These are phyloP conservation scores for Acer yangbiense DNA, from an alignment of 345 rosid genomes.

Conservation along the genomic window DNA sequence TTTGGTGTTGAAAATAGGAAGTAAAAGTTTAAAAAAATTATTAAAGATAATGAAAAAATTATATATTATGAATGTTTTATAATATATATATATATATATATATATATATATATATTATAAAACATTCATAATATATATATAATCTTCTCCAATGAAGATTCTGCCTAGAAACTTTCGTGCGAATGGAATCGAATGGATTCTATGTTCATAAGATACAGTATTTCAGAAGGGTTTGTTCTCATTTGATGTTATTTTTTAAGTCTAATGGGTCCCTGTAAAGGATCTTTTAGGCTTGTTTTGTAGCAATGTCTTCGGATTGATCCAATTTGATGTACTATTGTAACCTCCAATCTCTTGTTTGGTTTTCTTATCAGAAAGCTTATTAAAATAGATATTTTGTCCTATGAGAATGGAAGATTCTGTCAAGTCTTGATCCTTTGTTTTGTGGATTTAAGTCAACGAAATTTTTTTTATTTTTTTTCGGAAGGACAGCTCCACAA, in stretches of 20 bases:
- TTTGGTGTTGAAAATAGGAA: too few species aligned
- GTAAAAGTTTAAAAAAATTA: too few species aligned
- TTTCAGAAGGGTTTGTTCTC: not conserved
- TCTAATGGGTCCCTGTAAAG: conserved; percentile 7
- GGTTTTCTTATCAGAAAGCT: not conserved
- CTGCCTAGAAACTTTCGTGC: not conserved
- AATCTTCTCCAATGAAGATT: not conserved
- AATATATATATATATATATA: too few species aligned
- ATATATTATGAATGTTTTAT: too few species aligned
- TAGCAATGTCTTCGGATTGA: conserved; percentile 3
- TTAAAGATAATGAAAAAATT: too few species aligned
- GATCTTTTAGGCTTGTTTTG: conserved; percentile 12
- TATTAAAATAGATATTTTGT: not conserved
- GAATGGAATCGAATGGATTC: not conserved
- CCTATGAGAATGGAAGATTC: not conserved
- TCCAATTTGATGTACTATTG: not conserved
- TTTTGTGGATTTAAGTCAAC: not conserved
- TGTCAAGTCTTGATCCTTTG: not conserved
- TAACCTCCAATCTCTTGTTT: not conserved
- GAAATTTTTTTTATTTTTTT: not conserved
- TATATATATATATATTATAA: too few species aligned
- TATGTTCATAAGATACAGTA: not conserved
- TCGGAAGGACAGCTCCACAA: not conserved
- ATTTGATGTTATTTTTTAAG: not conserved
- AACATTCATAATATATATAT: too few species aligned